These are phyloP conservation scores for Pythium brachiatum DNA, from an alignment of 352 stramenopile species.

Conservation along the genomic window DNA sequence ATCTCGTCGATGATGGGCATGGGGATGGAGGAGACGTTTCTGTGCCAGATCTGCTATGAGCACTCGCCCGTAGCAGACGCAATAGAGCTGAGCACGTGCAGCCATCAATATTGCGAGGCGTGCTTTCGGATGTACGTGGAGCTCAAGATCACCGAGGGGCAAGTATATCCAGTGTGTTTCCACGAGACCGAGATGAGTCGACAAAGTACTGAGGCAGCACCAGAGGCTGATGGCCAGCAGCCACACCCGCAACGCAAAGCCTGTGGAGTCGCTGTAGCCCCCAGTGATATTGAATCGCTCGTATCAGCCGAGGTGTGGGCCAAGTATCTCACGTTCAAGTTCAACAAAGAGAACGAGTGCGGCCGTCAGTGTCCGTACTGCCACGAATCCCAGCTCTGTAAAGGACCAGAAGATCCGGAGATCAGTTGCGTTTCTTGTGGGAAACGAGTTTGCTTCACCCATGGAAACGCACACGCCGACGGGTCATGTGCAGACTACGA, in stretches of 20 bases:
- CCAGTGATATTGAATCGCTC: slow-evolving; percentile 11
- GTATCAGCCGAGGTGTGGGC: neutral
- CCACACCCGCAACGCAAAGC: neutral
- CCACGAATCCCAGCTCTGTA: slow-evolving; percentile 36
- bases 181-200: neutral
- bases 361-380: slow-evolving; percentile 21
- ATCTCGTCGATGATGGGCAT: slow-evolving; percentile 29
- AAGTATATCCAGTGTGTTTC: slow-evolving; percentile 76
- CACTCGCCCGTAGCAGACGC: slow-evolving; percentile 35
- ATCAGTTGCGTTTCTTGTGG: slow-evolving; percentile 18
- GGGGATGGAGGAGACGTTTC: slow-evolving; percentile 66
- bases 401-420: slow-evolving; percentile 43
- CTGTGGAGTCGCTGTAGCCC: slow-evolving; percentile 22
- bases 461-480: slow-evolving; percentile 11
- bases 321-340: slow-evolving; percentile 8
- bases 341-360: slow-evolving; percentile 9
- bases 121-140: slow-evolving; percentile 61
- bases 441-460: slow-evolving; percentile 15
- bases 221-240: neutral
- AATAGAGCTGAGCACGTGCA: slow-evolving; percentile 41
- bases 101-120: slow-evolving; percentile 52
- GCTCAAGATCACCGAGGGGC: slow-evolving; percentile 65
- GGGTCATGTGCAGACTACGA: slow-evolving; percentile 17
- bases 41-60: slow-evolving; percentile 76
- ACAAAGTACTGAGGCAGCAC: neutral